A percentile compares a stretch with the other conserved stretches of the same genome.
Conservation (phyloP, 148 eudicot genomes). For the Selenicereus undatus region DNA sequence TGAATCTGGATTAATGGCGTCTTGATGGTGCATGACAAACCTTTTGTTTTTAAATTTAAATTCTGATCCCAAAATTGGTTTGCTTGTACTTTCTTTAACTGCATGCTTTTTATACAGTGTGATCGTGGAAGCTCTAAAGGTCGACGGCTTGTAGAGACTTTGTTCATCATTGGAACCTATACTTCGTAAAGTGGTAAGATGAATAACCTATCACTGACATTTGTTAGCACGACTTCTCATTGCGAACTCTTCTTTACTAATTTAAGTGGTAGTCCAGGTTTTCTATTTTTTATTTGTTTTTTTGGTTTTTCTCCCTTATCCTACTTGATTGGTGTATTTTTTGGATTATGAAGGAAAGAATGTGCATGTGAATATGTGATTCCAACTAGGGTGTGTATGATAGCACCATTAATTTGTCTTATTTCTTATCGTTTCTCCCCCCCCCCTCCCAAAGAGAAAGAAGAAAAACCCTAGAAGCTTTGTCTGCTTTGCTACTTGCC, state of each 20-base stretch:
- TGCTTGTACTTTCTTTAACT: background rate
- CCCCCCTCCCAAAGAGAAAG: background rate
- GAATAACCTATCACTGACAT: constrained; percentile 9
- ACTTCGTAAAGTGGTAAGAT: constrained; percentile 97
- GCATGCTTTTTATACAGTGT: constrained; percentile 54
- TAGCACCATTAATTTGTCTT: background rate
- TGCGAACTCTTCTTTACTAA: background rate
- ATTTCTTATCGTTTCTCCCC: background rate
- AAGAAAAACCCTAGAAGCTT: background rate
- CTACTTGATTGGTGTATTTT: background rate
- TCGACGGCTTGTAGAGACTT: constrained; percentile 92
- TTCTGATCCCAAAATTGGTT: background rate
- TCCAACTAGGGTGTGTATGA: background rate
- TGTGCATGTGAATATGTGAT: background rate
- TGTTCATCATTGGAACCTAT: constrained; percentile 95
- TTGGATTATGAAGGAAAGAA: background rate
- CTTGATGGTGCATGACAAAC: background rate
- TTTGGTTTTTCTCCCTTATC: background rate
- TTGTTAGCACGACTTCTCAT: background rate
- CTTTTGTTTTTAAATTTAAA: background rate
- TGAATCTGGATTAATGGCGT: background rate
- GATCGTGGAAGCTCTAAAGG: constrained; percentile 94
- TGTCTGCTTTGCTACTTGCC: background rate
- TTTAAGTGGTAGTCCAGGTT: background rate
- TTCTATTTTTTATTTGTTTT: background rate